phyloP scores from a whole-genome alignment of 306 rosid species.

The Vachellia collinsii region DNA sequence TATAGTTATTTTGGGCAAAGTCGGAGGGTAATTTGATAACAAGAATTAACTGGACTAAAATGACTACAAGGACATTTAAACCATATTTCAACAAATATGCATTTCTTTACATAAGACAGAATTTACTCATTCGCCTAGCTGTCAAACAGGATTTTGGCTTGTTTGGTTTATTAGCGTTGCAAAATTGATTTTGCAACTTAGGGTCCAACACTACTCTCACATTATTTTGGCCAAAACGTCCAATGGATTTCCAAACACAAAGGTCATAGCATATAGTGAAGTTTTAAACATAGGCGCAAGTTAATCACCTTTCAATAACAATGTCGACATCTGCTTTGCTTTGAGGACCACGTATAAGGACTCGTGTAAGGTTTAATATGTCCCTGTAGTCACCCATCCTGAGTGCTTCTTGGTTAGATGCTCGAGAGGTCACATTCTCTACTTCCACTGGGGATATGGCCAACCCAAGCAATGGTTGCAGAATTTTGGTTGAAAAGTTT shows the following conservation, averaged over 20 bases:
- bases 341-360: constrained; percentile 78
- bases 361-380: constrained; percentile 93
- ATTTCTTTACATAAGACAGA: background rate
- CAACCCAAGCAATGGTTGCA: constrained; percentile 45
- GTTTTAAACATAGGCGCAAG: constrained; percentile 6
- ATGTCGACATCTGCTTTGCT: constrained; percentile 87
- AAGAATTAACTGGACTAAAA: no score
- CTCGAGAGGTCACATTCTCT: constrained; percentile 51
- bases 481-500: constrained; percentile 51
- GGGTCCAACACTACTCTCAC: background rate
- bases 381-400: constrained; percentile 90
- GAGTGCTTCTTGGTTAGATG: constrained; percentile 67
- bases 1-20: no score
- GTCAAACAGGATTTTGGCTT: background rate
- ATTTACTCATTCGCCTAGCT: background rate
- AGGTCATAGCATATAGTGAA: constrained; percentile 11
- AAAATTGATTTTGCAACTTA: background rate
- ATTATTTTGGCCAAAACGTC: no score
- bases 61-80: no score
- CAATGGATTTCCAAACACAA: background rate
- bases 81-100: background rate
- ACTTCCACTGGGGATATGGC: constrained; percentile 38
- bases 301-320: constrained; percentile 73
- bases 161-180: background rate
- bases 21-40: no score